Percentiles rank a stretch among this genome's conserved stretches.
Evolutionary conservation across 148 eudicot genomes (phyloP).

Genomic region (Vaccinium corymbosum): DNA sequence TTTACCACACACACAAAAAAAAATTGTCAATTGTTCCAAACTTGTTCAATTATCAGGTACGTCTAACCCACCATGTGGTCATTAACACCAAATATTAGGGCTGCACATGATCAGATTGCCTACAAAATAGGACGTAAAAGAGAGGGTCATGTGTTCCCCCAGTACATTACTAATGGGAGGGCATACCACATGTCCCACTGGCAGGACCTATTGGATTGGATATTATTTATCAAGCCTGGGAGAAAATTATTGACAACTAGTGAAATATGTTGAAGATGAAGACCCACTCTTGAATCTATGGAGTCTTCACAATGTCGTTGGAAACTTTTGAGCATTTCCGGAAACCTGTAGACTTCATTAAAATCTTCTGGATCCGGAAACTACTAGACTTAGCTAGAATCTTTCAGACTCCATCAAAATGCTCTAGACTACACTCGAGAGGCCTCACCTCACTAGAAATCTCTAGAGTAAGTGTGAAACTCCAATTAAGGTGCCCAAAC

Average conservation of each 20-base stretch:
- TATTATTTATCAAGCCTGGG: neutral
- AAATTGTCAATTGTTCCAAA: neutral
- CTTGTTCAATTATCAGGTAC: neutral
- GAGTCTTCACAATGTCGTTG: neutral
- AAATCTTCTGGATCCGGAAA: neutral
- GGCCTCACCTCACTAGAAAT: too few relatives aligned
- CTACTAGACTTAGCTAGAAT: too few relatives aligned
- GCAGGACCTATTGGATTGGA: neutral
- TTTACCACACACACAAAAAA: neutral
- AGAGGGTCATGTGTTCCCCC: neutral
- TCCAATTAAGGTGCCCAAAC: neutral
- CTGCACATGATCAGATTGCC: neutral
- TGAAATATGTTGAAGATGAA: neutral
- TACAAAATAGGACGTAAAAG: neutral
- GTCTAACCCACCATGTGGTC: neutral
- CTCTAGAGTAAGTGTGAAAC: neutral
- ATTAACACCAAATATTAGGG: neutral
- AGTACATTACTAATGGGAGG: neutral
- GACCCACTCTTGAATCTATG: neutral
- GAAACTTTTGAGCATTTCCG: neutral
- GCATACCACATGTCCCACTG: neutral
- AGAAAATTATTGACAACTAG: too few relatives aligned
- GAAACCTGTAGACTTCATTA: neutral
- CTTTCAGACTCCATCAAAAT: too few relatives aligned
- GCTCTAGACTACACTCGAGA: too few relatives aligned